A percentile compares a stretch with the other conserved stretches of the same genome.
These are phyloP conservation scores for Dactylonectria estremocensis DNA, from an alignment of 2,329 filamentous ascomycete genomes.

Conservation along the genomic window DNA sequence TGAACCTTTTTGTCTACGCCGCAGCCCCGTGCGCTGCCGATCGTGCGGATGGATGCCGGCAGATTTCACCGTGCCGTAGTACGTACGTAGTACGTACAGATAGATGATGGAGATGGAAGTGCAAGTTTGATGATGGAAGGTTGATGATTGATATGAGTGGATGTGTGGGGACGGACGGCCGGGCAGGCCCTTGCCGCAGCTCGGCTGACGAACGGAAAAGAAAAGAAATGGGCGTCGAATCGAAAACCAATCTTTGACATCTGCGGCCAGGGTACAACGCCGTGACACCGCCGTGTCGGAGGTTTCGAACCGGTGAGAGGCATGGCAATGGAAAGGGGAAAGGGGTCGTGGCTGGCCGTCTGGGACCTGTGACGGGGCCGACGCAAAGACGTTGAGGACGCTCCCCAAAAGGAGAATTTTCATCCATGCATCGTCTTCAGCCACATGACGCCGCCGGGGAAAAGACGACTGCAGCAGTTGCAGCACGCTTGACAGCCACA, in stretches of 20 bases:
- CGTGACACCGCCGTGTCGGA: conserved; percentile 25
- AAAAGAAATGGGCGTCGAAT: conserved; percentile 17
- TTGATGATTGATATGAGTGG: conserved; percentile 24
- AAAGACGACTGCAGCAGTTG: not conserved
- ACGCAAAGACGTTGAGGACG: conserved; percentile 15
- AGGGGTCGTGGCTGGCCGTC: conserved; percentile 11
- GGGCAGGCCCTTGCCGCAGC: conserved; percentile 8
- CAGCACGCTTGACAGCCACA: conserved; percentile 28
- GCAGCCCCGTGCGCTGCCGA: conserved; percentile 46
- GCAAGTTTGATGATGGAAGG: not conserved
- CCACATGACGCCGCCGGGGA: conserved; percentile 11
- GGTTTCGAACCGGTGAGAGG: conserved; percentile 24
- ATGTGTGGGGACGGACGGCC: conserved; percentile 13
- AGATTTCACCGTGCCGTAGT: not conserved
- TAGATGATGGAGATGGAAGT: too few relatives aligned
- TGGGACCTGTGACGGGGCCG: conserved; percentile 10
- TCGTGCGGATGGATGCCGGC: conserved; percentile 46
- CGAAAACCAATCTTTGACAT: conserved; percentile 17
- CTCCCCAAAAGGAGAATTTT: conserved; percentile 29
- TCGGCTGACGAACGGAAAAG: conserved; percentile 14
- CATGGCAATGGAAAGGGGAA: not conserved
- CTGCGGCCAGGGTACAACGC: not conserved
- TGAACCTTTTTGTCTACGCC: conserved; percentile 33
- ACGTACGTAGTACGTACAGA: too few relatives aligned
- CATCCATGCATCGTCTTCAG: conserved; percentile 18